Evolutionary conservation across 1,139 yeast species (phyloP).

Genomic region (Protomyces macrosporus): DNA sequence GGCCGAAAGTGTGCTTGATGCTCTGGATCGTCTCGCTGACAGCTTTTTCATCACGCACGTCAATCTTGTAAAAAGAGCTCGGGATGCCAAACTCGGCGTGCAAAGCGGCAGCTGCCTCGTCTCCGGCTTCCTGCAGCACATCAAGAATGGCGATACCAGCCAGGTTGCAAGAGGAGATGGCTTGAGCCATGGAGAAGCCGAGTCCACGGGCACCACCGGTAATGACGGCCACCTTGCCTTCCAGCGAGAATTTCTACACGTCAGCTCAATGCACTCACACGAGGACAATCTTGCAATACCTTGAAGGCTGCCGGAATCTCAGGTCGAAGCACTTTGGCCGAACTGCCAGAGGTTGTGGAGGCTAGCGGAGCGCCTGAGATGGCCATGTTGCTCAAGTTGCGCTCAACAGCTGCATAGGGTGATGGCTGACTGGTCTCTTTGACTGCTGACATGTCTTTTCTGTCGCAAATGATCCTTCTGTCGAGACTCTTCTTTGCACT

Average conservation of each 20-base stretch:
- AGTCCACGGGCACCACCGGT: conserved; percentile 90
- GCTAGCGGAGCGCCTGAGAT: not conserved
- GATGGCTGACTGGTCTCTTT: not conserved
- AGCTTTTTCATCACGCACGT: conserved; percentile 25
- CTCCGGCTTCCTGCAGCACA: conserved; percentile 23
- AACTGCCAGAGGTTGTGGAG: not conserved
- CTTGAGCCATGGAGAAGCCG: conserved; percentile 78
- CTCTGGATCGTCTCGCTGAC: conserved; percentile 26
- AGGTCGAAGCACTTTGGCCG: not conserved
- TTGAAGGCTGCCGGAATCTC: conserved; percentile 23
- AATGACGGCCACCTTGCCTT: conserved; percentile 78
- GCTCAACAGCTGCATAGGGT: not conserved
- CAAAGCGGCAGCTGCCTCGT: conserved; percentile 21
- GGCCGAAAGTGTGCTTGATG: conserved; percentile 44
- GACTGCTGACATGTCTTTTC: not conserved
- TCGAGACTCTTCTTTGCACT: not conserved
- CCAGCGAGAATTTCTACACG: conserved; percentile 44
- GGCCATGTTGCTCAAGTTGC: conserved; percentile 11
- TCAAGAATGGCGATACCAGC: conserved; percentile 53
- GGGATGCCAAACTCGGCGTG: conserved; percentile 21
- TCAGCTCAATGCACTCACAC: not conserved
- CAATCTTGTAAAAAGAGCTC: conserved; percentile 20
- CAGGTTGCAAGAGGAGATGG: conserved; percentile 74
- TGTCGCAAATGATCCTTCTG: not conserved
- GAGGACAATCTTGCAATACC: not conserved